These are phyloP conservation scores for Suhomyces yuchorum DNA, from an alignment of 1,139 yeast species.

Conservation along the genomic window DNA sequence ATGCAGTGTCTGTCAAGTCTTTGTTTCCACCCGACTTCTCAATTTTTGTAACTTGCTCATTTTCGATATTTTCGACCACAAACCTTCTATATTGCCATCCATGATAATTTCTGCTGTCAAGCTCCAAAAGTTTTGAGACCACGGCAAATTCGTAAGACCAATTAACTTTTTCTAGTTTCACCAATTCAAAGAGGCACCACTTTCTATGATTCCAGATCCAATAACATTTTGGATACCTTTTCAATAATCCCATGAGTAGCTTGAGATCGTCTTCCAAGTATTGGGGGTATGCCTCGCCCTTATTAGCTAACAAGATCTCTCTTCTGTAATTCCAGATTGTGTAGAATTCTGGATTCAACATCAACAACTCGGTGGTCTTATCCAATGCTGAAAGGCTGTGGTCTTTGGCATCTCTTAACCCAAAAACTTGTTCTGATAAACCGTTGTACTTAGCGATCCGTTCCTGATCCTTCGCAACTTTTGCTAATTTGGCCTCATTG, in stretches of 20 bases:
- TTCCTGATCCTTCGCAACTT: constrained; percentile 53
- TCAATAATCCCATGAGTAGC: constrained; percentile 61
- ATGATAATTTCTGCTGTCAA: constrained; percentile 85
- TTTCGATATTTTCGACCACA: constrained; percentile 57
- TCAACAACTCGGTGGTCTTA: constrained; percentile 53
- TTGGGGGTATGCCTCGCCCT: constrained; percentile 15
- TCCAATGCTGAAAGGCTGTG: constrained; percentile 49
- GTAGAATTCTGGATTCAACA: constrained; percentile 81
- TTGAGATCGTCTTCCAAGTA: constrained; percentile 61
- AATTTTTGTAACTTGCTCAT: constrained; percentile 11
- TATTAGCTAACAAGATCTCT: constrained; percentile 51
- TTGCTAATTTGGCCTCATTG: constrained; percentile 56
- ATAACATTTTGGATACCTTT: constrained; percentile 80
- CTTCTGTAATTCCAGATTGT: constrained; percentile 90
- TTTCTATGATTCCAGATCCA: constrained; percentile 96
- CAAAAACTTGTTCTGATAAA: constrained; percentile 47
- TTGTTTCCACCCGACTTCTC: constrained; percentile 1
- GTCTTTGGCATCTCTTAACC: constrained; percentile 30
- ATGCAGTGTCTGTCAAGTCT: constrained; percentile 9
- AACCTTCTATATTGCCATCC: constrained; percentile 95
- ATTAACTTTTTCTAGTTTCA: constrained; percentile 45
- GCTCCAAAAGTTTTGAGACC: constrained; percentile 64
- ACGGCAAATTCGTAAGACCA: constrained; percentile 73
- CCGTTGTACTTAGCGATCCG: constrained; percentile 58
- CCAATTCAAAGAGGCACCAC: constrained; percentile 71